Conservation (phyloP, 1,284 basidiomycete species). For the Sporisorium reilianum region DNA sequence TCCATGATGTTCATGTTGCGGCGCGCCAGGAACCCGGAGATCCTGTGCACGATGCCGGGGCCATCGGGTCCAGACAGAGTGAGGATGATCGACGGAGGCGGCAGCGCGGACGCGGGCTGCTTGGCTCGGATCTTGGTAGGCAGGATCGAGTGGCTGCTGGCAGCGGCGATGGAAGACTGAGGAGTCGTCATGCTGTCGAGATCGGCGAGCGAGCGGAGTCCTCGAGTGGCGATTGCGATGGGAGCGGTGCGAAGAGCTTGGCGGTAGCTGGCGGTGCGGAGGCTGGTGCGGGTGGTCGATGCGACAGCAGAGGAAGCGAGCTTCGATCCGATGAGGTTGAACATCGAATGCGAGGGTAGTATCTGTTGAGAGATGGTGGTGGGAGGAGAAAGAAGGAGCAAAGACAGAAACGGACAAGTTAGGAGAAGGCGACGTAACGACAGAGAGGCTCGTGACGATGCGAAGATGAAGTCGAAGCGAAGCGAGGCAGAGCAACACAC, state of each 20-base stretch:
- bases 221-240: slow-evolving; percentile 15
- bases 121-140: slow-evolving; percentile 43
- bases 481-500: neutral
- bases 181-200: slow-evolving; percentile 49
- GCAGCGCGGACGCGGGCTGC: slow-evolving; percentile 70
- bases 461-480: neutral
- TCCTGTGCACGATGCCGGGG: slow-evolving; percentile 61
- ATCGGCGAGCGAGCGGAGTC: slow-evolving; percentile 55
- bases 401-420: neutral
- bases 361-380: slow-evolving; percentile 5
- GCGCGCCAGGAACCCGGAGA: slow-evolving; percentile 62
- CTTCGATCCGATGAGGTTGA: slow-evolving; percentile 42
- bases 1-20: slow-evolving; percentile 66
- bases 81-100: slow-evolving; percentile 64
- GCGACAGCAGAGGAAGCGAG: slow-evolving; percentile 29
- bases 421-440: neutral
- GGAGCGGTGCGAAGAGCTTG: slow-evolving; percentile 7
- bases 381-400: slow-evolving; percentile 1
- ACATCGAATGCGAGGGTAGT: slow-evolving; percentile 20
- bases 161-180: slow-evolving; percentile 67
- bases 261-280: slow-evolving; percentile 1
- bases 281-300: slow-evolving; percentile 9
- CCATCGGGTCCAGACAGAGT: slow-evolving; percentile 66
- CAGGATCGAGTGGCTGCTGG: slow-evolving; percentile 37
- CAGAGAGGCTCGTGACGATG: neutral